Conservation (phyloP, 1,284 basidiomycete species). For the Leccinum pachyderme region DNA sequence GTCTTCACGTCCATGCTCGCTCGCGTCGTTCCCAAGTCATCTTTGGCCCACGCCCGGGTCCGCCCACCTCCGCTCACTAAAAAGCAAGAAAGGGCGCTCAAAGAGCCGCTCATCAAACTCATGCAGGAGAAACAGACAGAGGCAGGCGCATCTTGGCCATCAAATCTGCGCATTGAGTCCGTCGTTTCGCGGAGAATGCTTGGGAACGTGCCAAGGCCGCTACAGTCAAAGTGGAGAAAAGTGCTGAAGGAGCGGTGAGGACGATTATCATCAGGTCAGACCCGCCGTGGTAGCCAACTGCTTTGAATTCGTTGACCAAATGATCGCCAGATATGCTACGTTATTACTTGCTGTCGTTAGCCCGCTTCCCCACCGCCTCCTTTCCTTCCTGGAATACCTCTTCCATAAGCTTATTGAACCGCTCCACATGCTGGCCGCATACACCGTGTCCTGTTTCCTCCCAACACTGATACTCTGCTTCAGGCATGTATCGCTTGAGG, state of each 20-base stretch:
- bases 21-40: constrained; percentile 41
- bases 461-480: constrained; percentile 68
- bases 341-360: not conserved
- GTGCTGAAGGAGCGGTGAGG: constrained; percentile 40
- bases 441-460: constrained; percentile 68
- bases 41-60: constrained; percentile 26
- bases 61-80: constrained; percentile 31
- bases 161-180: constrained; percentile 47
- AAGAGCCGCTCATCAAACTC: constrained; percentile 38
- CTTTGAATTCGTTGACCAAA: not conserved
- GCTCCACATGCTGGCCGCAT: constrained; percentile 48
- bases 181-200: constrained; percentile 37
- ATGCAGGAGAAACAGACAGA: constrained; percentile 40
- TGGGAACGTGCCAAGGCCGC: constrained; percentile 34
- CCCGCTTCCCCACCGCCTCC: constrained; percentile 6
- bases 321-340: constrained; percentile 3
- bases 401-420: constrained; percentile 61
- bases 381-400: constrained; percentile 54
- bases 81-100: constrained; percentile 32
- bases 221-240: constrained; percentile 37
- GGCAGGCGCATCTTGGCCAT: constrained; percentile 39
- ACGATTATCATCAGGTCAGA: constrained; percentile 5
- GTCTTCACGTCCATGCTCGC: constrained; percentile 28
- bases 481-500: constrained; percentile 63
- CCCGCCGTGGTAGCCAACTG: not conserved